Conservation (phyloP, 2,329 filamentous ascomycete species). For the Lachnellula occidentalis region DNA sequence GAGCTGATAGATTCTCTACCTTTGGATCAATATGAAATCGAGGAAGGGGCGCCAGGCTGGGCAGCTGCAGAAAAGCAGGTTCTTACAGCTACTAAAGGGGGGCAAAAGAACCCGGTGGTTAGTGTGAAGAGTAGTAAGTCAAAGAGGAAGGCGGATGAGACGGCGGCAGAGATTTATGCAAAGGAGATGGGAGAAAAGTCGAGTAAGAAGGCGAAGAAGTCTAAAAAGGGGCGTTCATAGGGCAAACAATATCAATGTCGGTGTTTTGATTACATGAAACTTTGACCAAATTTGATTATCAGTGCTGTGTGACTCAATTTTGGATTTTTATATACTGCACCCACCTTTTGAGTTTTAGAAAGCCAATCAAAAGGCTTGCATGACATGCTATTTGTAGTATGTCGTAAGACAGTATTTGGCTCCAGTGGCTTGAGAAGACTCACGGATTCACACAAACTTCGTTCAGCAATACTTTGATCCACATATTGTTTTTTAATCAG, state of each 20-base stretch:
- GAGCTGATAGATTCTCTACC: constrained; percentile 87
- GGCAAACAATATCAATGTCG: not conserved
- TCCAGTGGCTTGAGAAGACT: not conserved
- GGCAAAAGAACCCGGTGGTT: constrained; percentile 58
- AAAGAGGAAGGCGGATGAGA: constrained; percentile 66
- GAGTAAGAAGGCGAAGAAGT: constrained; percentile 50
- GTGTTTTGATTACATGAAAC: too few relatives aligned
- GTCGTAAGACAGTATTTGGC: not conserved
- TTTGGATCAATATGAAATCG: constrained; percentile 73
- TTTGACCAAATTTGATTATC: too few relatives aligned
- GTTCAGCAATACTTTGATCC: not conserved
- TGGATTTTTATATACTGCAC: too few relatives aligned
- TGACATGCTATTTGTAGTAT: not conserved
- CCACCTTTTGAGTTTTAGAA: not conserved
- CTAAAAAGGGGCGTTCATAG: constrained; percentile 22
- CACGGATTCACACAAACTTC: not conserved
- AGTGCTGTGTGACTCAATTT: too few relatives aligned
- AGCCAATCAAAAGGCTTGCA: not conserved
- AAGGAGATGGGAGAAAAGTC: constrained; percentile 50
- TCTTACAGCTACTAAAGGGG: constrained; percentile 47
- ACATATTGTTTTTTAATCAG: not conserved
- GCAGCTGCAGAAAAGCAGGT: constrained; percentile 73
- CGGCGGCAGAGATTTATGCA: constrained; percentile 58
- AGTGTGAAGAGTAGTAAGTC: constrained; percentile 74
- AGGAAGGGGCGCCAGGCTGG: constrained; percentile 57